Evolutionary conservation across 345 rosid genomes (phyloP).

Genomic region (Sisymbrium irio): DNA sequence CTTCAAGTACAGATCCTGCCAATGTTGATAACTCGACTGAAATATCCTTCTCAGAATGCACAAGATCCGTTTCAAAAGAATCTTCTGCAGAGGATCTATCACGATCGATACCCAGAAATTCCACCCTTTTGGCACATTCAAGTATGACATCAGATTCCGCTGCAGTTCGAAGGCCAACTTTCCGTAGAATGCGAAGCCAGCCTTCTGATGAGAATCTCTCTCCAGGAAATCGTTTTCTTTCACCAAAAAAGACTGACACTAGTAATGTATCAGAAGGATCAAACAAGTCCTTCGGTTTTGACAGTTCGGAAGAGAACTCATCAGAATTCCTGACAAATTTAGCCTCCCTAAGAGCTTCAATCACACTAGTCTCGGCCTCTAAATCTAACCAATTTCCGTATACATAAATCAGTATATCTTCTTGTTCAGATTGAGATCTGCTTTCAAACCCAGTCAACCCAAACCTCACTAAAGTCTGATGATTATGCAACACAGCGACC

Average conservation of each 20-base stretch:
- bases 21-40: conserved; percentile 66
- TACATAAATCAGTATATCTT: conserved; percentile 67
- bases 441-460: conserved; percentile 75
- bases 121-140: conserved; percentile 85
- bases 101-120: conserved; percentile 64
- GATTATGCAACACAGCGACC: conserved; percentile 71
- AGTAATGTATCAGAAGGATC: conserved; percentile 84
- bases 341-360: conserved; percentile 77
- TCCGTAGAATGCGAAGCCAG: conserved; percentile 85
- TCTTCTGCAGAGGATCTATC: conserved; percentile 47
- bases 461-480: conserved; percentile 80
- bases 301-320: conserved; percentile 62
- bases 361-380: conserved; percentile 62
- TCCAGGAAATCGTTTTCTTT: conserved; percentile 87
- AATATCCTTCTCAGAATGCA: conserved; percentile 48
- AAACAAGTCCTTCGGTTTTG: conserved; percentile 75
- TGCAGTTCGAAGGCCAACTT: conserved; percentile 72
- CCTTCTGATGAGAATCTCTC: conserved; percentile 80
- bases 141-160: conserved; percentile 75
- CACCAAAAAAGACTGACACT: conserved; percentile 76
- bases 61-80: conserved; percentile 54
- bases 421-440: conserved; percentile 70
- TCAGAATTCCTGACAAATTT: conserved; percentile 74
- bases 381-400: conserved; percentile 71
- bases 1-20: conserved; percentile 86